Base-by-base conservation (phyloP, 257 asterid genomes). In the Agastache rugosa region DNA sequence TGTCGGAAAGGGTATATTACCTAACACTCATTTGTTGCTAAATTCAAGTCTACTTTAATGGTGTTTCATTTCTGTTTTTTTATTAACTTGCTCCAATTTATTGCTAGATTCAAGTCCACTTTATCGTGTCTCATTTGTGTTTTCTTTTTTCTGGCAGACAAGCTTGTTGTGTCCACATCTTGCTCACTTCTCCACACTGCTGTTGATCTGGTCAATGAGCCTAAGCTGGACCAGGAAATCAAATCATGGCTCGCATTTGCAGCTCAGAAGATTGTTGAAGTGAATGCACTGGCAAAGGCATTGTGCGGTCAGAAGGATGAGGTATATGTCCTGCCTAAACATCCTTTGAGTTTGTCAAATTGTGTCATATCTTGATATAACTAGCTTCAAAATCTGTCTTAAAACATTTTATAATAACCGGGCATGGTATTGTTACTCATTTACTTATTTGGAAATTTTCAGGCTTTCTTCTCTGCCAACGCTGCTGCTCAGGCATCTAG, bases 111-210 rank as follows among this genome's bases (percentile, higher is more conserved):
- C 7, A 23, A 9, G 51, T 74, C 44, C 72, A 20, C 27, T 70
- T 59, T 39, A 53, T 48, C 42, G 20, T 67, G 23, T 63, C 42
- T 15, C 44, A 50, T 3, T 25, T 67, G 45, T 45, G 5, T 22
- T 55, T 55, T 9, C n/a, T 16, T 39, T 78, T 45, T 63, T 10
- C 37, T 27, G 48, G 81, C 87, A 93, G 97, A 89, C 89, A 94
- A 94, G 85, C 97, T 94, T 78, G 95, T 94, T 61, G 96, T 92
- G 74, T 94, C 99, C 71, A 87, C 99, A 53, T 94, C 99, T 62
- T 74, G 85, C 82, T 94, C 99, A 22, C 91, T 90, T 70, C 96
- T 90, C 75, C 99, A 94, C 92, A 94, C 98, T 25, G 99, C 98
- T 54, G 99, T 94, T 45, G 99, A 68, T 68, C 62, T 68, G 63